These are phyloP conservation scores for Aurinia saxatilis DNA, from an alignment of 345 rosid genomes.

Conservation along the genomic window DNA sequence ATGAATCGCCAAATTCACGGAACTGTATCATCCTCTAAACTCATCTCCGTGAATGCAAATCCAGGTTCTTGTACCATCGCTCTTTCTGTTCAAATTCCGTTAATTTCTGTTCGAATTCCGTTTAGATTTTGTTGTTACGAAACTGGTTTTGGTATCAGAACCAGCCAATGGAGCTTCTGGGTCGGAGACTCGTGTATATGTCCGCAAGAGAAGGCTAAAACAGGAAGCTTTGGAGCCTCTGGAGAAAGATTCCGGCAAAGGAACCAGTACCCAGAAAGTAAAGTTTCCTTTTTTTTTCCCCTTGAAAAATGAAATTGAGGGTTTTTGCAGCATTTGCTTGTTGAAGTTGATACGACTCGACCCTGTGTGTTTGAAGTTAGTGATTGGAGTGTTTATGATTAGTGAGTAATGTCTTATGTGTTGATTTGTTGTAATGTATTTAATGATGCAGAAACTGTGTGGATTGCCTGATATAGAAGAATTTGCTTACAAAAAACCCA, in stretches of 20 bases:
- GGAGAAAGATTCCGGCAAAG: constrained; percentile 25
- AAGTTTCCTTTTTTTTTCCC: not conserved
- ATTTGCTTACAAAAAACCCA: constrained; percentile 48
- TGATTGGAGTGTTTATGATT: not conserved
- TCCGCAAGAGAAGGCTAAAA: constrained; percentile 48
- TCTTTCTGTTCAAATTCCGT: not conserved
- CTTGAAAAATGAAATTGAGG: not conserved
- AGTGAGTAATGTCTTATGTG: not conserved
- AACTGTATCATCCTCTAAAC: constrained; percentile 4
- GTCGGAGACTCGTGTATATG: constrained; percentile 44
- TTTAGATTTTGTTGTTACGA: not conserved
- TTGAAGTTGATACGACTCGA: not conserved
- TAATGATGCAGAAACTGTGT: constrained; percentile 37
- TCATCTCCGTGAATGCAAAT: not conserved
- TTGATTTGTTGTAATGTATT: not conserved
- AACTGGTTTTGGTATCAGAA: constrained; percentile 6
- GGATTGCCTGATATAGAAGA: constrained; percentile 72
- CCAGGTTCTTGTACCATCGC: constrained; percentile 9
- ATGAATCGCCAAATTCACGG: constrained; percentile 10
- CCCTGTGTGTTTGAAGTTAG: not conserved
- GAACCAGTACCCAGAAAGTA: not conserved
- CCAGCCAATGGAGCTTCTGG: constrained; percentile 16
- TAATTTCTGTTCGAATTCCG: not conserved
- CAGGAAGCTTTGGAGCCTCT: constrained; percentile 25
- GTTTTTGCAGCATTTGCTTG: not conserved